Conservation (phyloP, 2,329 filamentous ascomycete genomes). For the Harringtonia lauricola region DNA sequence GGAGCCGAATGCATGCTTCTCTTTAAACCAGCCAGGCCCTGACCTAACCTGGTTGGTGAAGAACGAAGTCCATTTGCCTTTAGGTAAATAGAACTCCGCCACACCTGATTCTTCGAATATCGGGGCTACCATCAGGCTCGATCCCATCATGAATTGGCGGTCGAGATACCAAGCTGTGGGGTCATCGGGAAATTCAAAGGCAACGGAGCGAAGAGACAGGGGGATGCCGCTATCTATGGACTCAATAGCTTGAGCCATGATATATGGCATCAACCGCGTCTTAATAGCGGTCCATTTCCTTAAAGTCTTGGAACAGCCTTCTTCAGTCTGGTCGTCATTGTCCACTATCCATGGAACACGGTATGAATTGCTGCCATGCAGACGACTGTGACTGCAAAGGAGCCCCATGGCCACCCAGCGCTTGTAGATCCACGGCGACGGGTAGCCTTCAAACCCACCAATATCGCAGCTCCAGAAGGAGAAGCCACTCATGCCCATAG, state of each 20-base stretch:
- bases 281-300: slow-evolving; percentile 38
- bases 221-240: slow-evolving; percentile 10
- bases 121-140: slow-evolving; percentile 50
- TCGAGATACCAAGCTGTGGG: slow-evolving; percentile 57
- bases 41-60: too few relatives aligned
- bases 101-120: slow-evolving; percentile 51
- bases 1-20: too few relatives aligned
- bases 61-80: neutral
- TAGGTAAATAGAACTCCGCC: slow-evolving; percentile 54
- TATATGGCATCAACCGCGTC: slow-evolving; percentile 40
- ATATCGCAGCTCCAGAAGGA: slow-evolving; percentile 21
- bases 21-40: too few relatives aligned
- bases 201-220: slow-evolving; percentile 48
- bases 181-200: slow-evolving; percentile 61
- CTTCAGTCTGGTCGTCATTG: slow-evolving; percentile 43
- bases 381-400: slow-evolving; percentile 56
- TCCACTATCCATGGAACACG: slow-evolving; percentile 68
- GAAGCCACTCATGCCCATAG: slow-evolving; percentile 18
- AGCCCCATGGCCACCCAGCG: slow-evolving; percentile 70
- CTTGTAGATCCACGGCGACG: slow-evolving; percentile 61
- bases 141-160: slow-evolving; percentile 64
- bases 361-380: slow-evolving; percentile 61
- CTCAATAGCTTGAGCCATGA: slow-evolving; percentile 29
- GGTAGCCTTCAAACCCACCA: slow-evolving; percentile 50
- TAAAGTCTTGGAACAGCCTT: slow-evolving; percentile 40